Conservation (phyloP, 2,329 filamentous ascomycete genomes). For the Ramularia endophylla region DNA sequence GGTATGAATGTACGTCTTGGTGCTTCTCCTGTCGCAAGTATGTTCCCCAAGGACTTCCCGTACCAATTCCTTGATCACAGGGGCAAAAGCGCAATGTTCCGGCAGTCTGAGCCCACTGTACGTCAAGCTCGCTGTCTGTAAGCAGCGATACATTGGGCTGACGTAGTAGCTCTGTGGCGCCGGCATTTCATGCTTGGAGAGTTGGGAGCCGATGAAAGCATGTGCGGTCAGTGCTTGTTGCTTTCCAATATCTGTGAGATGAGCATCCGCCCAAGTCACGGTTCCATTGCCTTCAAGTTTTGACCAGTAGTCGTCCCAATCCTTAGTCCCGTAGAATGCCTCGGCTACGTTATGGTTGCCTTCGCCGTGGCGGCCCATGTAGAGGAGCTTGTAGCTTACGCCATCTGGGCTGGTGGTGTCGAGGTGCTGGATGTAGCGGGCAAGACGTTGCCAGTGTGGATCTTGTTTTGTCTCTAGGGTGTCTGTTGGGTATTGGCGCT, state of each 20-base stretch:
- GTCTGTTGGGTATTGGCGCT: constrained; percentile 34
- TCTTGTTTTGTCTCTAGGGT: constrained; percentile 26
- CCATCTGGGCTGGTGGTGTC: constrained; percentile 40
- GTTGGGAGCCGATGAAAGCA: constrained; percentile 52
- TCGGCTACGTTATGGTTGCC: constrained; percentile 59
- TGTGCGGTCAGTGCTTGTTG: constrained; percentile 54
- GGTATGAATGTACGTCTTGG: constrained; percentile 47
- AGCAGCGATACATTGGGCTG: constrained; percentile 58
- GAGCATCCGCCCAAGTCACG: constrained; percentile 57
- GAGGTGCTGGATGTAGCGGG: constrained; percentile 50
- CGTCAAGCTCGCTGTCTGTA: constrained; percentile 57
- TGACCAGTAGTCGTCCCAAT: constrained; percentile 65
- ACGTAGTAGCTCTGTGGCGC: constrained; percentile 60
- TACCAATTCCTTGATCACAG: constrained; percentile 56
- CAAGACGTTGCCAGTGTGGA: constrained; percentile 61
- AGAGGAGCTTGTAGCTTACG: constrained; percentile 59
- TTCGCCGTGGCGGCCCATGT: constrained; percentile 65
- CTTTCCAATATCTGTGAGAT: constrained; percentile 53
- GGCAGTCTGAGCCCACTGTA: constrained; percentile 53
- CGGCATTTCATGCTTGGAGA: constrained; percentile 48
- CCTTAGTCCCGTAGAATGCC: constrained; percentile 59
- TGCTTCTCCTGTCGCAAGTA: constrained; percentile 60
- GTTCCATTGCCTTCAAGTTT: constrained; percentile 59
- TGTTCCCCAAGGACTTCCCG: constrained; percentile 62
- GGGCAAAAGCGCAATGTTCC: constrained; percentile 46